Evolutionary conservation across 2,329 filamentous ascomycete genomes (phyloP).

Genomic region (Clarireedia hainanense): DNA sequence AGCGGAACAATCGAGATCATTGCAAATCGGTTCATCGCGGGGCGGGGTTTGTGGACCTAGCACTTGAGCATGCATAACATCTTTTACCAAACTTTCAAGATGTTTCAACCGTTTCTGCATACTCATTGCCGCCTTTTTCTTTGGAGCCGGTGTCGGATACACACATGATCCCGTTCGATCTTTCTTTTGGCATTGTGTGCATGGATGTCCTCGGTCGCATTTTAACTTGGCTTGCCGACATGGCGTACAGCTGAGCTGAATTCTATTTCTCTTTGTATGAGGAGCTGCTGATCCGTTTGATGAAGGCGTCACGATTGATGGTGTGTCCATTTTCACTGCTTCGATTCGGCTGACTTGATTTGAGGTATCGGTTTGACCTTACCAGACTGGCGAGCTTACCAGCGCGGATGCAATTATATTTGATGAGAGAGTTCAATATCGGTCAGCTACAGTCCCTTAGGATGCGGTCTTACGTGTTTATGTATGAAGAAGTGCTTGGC

Average conservation of each 20-base stretch:
- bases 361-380: too few relatives aligned
- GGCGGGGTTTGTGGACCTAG: not conserved
- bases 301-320: not conserved
- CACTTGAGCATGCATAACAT: conserved; percentile 36
- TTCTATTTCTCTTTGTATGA: conserved; percentile 10
- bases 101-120: conserved; percentile 47
- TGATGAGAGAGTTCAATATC: too few relatives aligned
- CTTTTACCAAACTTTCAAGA: conserved; percentile 50
- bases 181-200: conserved; percentile 44
- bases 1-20: not conserved
- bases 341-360: too few relatives aligned
- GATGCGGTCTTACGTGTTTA: too few relatives aligned
- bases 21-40: not conserved
- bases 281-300: not conserved
- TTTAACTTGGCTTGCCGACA: conserved; percentile 30
- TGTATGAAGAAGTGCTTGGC: too few relatives aligned
- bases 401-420: too few relatives aligned
- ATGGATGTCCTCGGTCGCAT: conserved; percentile 45
- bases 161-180: conserved; percentile 38
- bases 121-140: conserved; percentile 32
- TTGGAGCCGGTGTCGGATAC: conserved; percentile 40
- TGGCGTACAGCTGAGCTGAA: conserved; percentile 13
- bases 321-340: not conserved
- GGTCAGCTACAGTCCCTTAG: too few relatives aligned
- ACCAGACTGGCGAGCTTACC: too few relatives aligned